phyloP scores from a whole-genome alignment of 345 rosid genomes.

The Toxicodendron radicans region DNA sequence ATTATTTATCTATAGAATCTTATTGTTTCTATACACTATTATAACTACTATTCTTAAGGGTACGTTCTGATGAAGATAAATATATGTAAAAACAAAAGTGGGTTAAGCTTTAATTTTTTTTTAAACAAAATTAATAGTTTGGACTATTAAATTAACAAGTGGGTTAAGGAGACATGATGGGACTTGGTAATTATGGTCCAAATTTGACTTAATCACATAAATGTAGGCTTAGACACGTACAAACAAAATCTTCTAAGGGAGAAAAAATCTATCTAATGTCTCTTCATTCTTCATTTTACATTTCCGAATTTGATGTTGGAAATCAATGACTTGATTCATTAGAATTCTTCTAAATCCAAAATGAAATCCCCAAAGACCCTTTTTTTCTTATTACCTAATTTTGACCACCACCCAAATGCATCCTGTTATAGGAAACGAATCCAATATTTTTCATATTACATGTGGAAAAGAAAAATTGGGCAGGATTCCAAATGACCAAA shows the following conservation, averaged over 20 bases:
- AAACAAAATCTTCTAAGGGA: conserved; percentile 37
- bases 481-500: conserved; percentile 18
- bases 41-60: no score
- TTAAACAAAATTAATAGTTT: no score
- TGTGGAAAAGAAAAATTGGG: conserved; percentile 3
- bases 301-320: neutral
- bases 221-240: conserved; percentile 32
- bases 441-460: neutral
- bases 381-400: conserved; percentile 38
- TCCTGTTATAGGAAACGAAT: conserved; percentile 9
- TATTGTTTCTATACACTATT: no score
- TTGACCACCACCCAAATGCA: conserved; percentile 24
- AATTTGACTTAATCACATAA: conserved; percentile 24
- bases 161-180: conserved; percentile 21
- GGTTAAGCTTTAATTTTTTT: neutral
- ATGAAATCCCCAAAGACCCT: conserved; percentile 33
- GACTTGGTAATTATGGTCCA: conserved; percentile 23
- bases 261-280: conserved; percentile 38
- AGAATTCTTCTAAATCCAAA: conserved; percentile 19
- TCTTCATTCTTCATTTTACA: conserved; percentile 6
- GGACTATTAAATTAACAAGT: no score
- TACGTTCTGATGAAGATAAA: no score
- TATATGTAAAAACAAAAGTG: neutral
- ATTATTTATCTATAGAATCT: no score
- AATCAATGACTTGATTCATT: no score